Base-by-base conservation (phyloP, 495 filamentous ascomycete species). In the Letharia lupina region DNA sequence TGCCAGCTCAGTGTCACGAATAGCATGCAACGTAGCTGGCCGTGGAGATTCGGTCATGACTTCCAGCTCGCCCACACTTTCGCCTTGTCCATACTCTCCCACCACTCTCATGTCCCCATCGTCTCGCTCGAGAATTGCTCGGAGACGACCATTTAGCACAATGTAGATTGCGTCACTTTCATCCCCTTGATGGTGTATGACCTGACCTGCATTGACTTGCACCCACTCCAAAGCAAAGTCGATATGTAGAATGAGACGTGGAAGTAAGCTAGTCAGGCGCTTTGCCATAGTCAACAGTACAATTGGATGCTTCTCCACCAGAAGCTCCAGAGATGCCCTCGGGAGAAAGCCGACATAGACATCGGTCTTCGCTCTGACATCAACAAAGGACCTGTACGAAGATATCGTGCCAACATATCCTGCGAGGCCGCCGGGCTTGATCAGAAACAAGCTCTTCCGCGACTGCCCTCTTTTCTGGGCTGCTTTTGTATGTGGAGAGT, bases 121-220 rank as follows among this genome's bases (percentile, higher is more conserved):
- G 40, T 87, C 79, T 8, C 84, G 81, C 71, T 97, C 91, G 42
- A 90, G 81, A 3, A 98, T 85, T 7, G 90, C 83, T 45, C 94
- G 80, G 35, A 98, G 76, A 13, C 94, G 87, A 13, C 94, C 94
- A 73, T 98, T 98, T 10, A 98, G 80, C 15, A 97, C 95, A 67
- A 98, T 91, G 72, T 98, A 98, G 50, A 98, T 98, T 16, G 95
- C 94, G 76, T 98, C 94, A 73, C 94, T 98, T 67, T 98, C 94
- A 68, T 98, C 93, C 5, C 86, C 87, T 76, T 97, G 90, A 72
- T 96, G 89, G 72, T 94, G 94, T 56, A 98, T 89, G 13, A 96
- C 91, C 72, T 98, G 91, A 7, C 95, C 92, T 7, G 94, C 91
- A 77, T 89, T 89, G 66, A 98, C 91, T 72, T 98, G 94, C 4